A percentile compares a stretch with the other conserved stretches of the same genome.
phyloP scores from a whole-genome alignment of 192 early-diverging fungal genomes.

The Piromyces sp. region DNA sequence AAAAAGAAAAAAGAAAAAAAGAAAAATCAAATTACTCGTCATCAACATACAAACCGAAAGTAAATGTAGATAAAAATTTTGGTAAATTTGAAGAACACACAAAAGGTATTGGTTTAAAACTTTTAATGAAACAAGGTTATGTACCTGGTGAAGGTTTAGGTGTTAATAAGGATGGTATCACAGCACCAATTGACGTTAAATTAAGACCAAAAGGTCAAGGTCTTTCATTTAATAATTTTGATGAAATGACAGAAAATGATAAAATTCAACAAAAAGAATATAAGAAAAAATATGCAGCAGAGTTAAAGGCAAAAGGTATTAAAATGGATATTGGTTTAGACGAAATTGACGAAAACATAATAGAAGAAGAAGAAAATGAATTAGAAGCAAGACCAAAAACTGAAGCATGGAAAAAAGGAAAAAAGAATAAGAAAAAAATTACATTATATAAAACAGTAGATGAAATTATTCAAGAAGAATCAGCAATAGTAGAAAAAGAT shows the following conservation, averaged over 20 bases:
- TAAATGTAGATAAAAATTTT: constrained; percentile 52
- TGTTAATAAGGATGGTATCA: constrained; percentile 61
- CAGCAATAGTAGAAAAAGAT: constrained; percentile 11
- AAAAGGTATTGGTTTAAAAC: constrained; percentile 57
- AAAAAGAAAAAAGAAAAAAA: neutral
- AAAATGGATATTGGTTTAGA: neutral
- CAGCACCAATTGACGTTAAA: constrained; percentile 80
- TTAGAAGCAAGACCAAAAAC: constrained; percentile 6
- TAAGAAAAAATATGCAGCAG: constrained; percentile 2
- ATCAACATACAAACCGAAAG: neutral
- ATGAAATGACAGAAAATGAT: constrained; percentile 52
- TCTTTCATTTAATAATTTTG: constrained; percentile 62
- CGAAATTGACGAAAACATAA: neutral
- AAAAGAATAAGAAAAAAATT: constrained; percentile 25
- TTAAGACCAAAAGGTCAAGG: constrained; percentile 63
- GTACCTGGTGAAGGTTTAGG: constrained; percentile 78
- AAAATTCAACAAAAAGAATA: constrained; percentile 22
- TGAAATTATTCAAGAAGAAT: constrained; percentile 40
- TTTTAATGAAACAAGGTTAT: constrained; percentile 87
- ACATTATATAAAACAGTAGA: constrained; percentile 55
- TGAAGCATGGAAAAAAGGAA: constrained; percentile 21
- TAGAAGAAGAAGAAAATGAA: neutral
- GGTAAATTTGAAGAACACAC: constrained; percentile 60
- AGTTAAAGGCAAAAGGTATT: constrained; percentile 7
- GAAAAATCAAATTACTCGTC: neutral